Evolutionary conservation across 306 rosid species (phyloP).

Genomic region (Cucurbita ficifolia): DNA sequence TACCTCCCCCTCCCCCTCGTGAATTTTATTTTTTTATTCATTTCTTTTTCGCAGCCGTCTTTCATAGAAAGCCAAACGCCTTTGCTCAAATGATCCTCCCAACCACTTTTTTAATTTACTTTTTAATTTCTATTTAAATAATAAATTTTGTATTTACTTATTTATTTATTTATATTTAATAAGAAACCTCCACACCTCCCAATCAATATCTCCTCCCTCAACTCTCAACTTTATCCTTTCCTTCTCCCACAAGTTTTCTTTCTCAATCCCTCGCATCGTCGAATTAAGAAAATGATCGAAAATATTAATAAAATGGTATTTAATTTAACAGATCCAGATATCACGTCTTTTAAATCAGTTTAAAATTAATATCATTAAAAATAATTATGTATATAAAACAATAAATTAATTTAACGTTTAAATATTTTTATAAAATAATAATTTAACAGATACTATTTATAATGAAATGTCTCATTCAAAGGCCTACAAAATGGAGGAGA

Average conservation of each 20-base stretch:
- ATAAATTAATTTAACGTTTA: too few species aligned
- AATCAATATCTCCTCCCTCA: not conserved
- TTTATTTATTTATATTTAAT: not conserved
- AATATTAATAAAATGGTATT: too few species aligned
- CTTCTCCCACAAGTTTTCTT: not conserved
- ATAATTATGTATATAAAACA: too few species aligned
- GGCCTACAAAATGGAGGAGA: not conserved
- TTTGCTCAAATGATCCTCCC: not conserved
- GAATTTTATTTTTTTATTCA: constrained; percentile 10
- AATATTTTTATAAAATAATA: too few species aligned
- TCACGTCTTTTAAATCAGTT: too few species aligned
- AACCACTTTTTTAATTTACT: not conserved
- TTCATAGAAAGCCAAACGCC: constrained; percentile 4
- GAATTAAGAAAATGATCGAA: too few species aligned
- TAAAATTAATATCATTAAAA: too few species aligned
- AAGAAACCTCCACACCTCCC: not conserved
- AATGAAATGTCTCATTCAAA: not conserved
- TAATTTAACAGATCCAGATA: too few species aligned
- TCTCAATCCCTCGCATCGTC: too few species aligned
- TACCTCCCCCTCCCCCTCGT: constrained; percentile 6
- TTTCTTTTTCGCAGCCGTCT: constrained; percentile 18
- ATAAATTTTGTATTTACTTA: not conserved
- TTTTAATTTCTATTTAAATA: not conserved
- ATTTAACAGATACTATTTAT: not conserved
- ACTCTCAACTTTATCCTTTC: not conserved